Evolutionary conservation across 140 eudicot genomes (phyloP), one percentile per base, ranked within the genome.

Genomic region (Flaveria floridana): DNA sequence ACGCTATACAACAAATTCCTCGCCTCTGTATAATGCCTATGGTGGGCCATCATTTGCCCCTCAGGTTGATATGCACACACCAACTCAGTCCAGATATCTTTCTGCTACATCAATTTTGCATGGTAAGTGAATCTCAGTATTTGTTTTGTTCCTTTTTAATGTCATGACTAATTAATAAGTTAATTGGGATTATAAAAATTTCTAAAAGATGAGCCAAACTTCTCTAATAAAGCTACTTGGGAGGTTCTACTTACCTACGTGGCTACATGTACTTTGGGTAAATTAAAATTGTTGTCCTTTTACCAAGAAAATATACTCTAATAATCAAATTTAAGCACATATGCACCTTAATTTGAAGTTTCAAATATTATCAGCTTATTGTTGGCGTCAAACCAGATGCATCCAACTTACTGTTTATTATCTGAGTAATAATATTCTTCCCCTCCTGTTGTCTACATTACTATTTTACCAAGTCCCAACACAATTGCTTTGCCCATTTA

Each of bases 81-180:
- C 74, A 51, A 44, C 69, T 47, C 73, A 19, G 15, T 65, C 82
- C 72, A 51, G 74, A 46, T 77, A 19, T 75, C 50, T 18, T 15
- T 68, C 82, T 53, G 51, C 74, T 78, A 15, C 76, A 51, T 68
- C 82, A 62, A 25, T 10, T 65, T 63, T 76, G 4, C 57, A 81
- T 7, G 82, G 86, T 85, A 42, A 10, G 82, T 47, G 37, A 42
- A 66, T 37, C 76, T 58, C 9, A 6, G 15, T 20, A 16, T 6
- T 53, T 3, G 8, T 53, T 16, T 53, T 53, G 23, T 53, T 53
- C 59, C 1, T 53, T 53, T 52, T 53, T 3, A 53, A 15, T 4
- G 21, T 53, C 10, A 53, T 53, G 5, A 53, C 3, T 53, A 53
- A 7, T 53, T 53, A 53, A 53, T 53, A 16, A 15, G 4, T 53